Base-by-base conservation (phyloP, 2,329 filamentous ascomycete species). In the Ophiostoma angusticollis region DNA sequence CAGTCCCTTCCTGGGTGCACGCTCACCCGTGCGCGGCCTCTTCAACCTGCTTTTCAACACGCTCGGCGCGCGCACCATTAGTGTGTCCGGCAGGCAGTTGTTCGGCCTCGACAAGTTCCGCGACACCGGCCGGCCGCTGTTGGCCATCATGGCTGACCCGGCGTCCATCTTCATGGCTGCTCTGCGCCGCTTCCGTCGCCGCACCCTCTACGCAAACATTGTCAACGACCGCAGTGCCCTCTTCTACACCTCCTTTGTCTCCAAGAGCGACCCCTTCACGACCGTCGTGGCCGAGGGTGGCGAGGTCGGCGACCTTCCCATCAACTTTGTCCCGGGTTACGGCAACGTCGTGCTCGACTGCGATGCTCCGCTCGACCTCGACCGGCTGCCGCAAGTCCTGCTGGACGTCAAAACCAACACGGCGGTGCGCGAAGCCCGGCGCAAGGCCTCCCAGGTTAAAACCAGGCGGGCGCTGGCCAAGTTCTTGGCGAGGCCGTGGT, bases 51-150 rank as follows among this genome's bases (percentile, higher is more conserved):
- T 81, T 41, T 95, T 67, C 77, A 96, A 96, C 54, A 72, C 80
- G n/a, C 57, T 96, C 4, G 89, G 85, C 31, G 79, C 85, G 1
- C 71, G 81, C 40, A 85, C 80, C 0, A 61, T 96, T 5, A 93
- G 84, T 41, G 78, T 74, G 53, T 93, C 85, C 0, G 89, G 89
- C 5, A 70, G 79, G 35, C 89, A 96, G 56, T 67, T 96, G 9
- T 96, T 95, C 56, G 77, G 77, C 40, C 81, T 91, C 43, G 89
- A 96, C 61, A 65, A 71, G 5, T 95, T 95, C 58, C 77, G 86
- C 42, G 77, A 84, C 45, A 93, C 84, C 1, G 78, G 74, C n/a
- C 72, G 78, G 29, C 84, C 87, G 0, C 65, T 96, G 9, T 70
- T 96, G 16, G 71, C 81, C 35, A 68, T 95, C 9, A 68, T 96